A percentile compares a stretch with the other conserved stretches of the same genome.
These are phyloP conservation scores for Boletus vermiculosoides DNA, from an alignment of 768 basidiomycete species.

Conservation along the genomic window DNA sequence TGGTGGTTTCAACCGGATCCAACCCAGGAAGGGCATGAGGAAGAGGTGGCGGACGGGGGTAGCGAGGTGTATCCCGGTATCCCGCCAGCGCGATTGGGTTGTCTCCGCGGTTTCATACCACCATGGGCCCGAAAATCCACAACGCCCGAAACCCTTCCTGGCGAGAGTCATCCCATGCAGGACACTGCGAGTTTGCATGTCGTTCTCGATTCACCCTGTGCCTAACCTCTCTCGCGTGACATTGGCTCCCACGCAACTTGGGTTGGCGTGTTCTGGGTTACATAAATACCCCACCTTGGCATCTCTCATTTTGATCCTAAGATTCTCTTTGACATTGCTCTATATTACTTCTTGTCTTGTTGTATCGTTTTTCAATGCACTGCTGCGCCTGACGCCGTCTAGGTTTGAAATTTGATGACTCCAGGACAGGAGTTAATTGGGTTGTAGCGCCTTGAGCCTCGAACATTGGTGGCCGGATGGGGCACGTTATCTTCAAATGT, in stretches of 20 bases:
- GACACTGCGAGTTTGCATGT: not conserved
- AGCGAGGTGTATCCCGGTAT: not conserved
- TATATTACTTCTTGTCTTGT: not conserved
- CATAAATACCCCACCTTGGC: too few relatives aligned
- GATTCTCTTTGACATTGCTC: too few relatives aligned
- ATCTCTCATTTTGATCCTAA: too few relatives aligned
- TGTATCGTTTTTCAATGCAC: not conserved
- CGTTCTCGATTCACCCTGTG: not conserved
- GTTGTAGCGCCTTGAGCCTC: not conserved
- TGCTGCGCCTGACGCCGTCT: not conserved
- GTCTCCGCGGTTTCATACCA: not conserved
- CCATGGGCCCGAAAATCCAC: not conserved
- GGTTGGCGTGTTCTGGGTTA: too few relatives aligned
- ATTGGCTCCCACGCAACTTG: not conserved
- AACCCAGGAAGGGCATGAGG: not conserved
- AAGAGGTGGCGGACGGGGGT: not conserved
- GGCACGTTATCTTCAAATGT: constrained; percentile 43
- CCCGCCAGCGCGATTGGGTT: not conserved
- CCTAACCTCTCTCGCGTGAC: not conserved
- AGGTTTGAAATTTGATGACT: not conserved
- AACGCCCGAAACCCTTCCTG: not conserved
- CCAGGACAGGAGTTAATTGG: too few relatives aligned
- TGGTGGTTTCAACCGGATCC: constrained; percentile 32
- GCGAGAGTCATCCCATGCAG: constrained; percentile 1
- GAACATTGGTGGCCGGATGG: not conserved